Evolutionary conservation across 148 eudicot genomes (phyloP).

Genomic region (Amaranthus cruentus): DNA sequence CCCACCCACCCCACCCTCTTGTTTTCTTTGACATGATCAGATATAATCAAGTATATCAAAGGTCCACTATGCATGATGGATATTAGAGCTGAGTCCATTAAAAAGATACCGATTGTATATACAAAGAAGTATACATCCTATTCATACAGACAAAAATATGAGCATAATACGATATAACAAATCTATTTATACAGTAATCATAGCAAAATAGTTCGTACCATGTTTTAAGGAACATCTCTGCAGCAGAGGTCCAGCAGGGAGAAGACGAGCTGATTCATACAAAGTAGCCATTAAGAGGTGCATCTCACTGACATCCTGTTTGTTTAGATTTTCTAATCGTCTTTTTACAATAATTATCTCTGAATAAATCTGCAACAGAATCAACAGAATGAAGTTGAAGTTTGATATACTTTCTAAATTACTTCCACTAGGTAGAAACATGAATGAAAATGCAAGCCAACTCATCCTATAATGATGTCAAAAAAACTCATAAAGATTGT

Average conservation of each 20-base stretch:
- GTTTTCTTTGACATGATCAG: neutral
- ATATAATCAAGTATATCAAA: neutral
- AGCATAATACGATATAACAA: too few species aligned
- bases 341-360: slow-evolving; percentile 34
- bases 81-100: too few species aligned
- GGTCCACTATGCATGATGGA: neutral
- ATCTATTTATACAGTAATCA: neutral
- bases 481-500: too few species aligned
- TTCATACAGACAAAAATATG: neutral
- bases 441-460: too few species aligned
- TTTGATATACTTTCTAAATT: neutral
- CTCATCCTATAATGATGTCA: too few species aligned
- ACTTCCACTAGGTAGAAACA: too few species aligned
- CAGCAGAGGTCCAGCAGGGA: slow-evolving; percentile 52
- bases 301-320: slow-evolving; percentile 29
- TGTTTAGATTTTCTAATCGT: slow-evolving; percentile 18
- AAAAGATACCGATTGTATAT: too few species aligned
- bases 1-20: too few species aligned
- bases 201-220: slow-evolving; percentile 30
- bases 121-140: neutral
- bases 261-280: slow-evolving; percentile 55
- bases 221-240: slow-evolving; percentile 46
- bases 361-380: slow-evolving; percentile 32
- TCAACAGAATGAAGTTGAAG: neutral
- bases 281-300: slow-evolving; percentile 46